phyloP scores from a whole-genome alignment of 73 alveolate species.

The Effrenium voratum region DNA sequence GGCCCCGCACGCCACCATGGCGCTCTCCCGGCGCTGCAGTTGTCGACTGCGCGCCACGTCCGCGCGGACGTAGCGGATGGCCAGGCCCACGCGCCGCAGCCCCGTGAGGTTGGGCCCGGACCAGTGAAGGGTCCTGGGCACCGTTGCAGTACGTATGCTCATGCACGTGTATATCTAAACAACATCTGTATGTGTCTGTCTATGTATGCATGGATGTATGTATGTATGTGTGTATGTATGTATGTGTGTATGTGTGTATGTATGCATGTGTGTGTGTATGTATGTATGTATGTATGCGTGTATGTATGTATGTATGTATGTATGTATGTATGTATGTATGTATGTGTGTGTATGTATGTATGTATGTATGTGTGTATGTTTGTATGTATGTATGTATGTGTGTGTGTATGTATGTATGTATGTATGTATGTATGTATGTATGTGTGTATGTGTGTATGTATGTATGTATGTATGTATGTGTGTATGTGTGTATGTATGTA shows the following conservation, averaged over 20 bases:
- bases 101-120: slow-evolving; percentile 71
- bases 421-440: too few species aligned
- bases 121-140: slow-evolving; percentile 77
- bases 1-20: slow-evolving; percentile 49
- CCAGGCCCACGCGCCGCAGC: slow-evolving; percentile 59
- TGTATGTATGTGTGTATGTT: neutral
- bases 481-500: too few species aligned
- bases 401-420: neutral
- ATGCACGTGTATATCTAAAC: too few species aligned
- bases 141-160: too few species aligned
- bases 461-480: neutral
- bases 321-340: too few species aligned
- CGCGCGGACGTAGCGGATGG: slow-evolving; percentile 67
- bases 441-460: too few species aligned
- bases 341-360: neutral
- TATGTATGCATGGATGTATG: too few species aligned
- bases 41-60: slow-evolving; percentile 31
- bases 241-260: neutral
- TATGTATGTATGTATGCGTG: too few species aligned
- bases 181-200: too few species aligned
- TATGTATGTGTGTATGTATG: too few species aligned
- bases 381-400: neutral
- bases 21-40: slow-evolving; percentile 37
- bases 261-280: too few species aligned
- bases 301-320: too few species aligned